Evolutionary conservation across 495 filamentous ascomycete genomes (phyloP).

Genomic region (Lophiostoma macrostomum): DNA sequence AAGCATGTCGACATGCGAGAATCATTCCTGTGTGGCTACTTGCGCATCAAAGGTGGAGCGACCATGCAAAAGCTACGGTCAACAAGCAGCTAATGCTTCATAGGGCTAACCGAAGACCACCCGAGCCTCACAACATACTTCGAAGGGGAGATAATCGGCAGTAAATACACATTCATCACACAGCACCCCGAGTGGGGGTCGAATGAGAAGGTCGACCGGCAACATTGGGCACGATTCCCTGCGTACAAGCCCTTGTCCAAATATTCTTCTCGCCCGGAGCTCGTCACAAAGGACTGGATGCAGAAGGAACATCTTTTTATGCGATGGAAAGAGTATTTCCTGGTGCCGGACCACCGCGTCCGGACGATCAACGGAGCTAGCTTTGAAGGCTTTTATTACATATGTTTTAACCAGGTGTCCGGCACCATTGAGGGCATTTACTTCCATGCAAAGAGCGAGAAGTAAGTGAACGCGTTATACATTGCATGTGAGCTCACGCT

Average conservation of each 20-base stretch:
- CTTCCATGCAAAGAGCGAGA: constrained; percentile 96
- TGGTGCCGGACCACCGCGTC: constrained; percentile 93
- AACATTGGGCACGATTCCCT: constrained; percentile 89
- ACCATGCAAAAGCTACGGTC: not conserved
- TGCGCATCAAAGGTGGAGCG: constrained; percentile 86
- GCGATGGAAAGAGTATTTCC: constrained; percentile 99
- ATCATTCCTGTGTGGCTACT: constrained; percentile 92
- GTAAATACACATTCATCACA: constrained; percentile 89
- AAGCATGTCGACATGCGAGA: constrained; percentile 94
- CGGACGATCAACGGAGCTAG: constrained; percentile 87
- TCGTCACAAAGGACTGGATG: constrained; percentile 62
- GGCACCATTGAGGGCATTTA: constrained; percentile 91
- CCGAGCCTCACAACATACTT: constrained; percentile 97
- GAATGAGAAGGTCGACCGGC: constrained; percentile 85
- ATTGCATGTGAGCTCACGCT: constrained; percentile 25
- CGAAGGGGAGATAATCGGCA: constrained; percentile 96
- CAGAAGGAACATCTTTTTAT: constrained; percentile 94
- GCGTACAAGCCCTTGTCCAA: constrained; percentile 76
- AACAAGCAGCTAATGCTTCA: constrained; percentile 27
- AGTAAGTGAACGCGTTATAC: constrained; percentile 56
- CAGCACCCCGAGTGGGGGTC: constrained; percentile 88
- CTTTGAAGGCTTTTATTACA: constrained; percentile 99
- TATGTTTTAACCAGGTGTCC: constrained; percentile 90
- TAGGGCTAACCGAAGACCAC: constrained; percentile 92
- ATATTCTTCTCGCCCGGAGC: constrained; percentile 74